Percentiles rank a stretch among this genome's conserved stretches.
phyloP scores from a whole-genome alignment of 1,139 yeast species.

The Hanseniaspora uvarum region DNA sequence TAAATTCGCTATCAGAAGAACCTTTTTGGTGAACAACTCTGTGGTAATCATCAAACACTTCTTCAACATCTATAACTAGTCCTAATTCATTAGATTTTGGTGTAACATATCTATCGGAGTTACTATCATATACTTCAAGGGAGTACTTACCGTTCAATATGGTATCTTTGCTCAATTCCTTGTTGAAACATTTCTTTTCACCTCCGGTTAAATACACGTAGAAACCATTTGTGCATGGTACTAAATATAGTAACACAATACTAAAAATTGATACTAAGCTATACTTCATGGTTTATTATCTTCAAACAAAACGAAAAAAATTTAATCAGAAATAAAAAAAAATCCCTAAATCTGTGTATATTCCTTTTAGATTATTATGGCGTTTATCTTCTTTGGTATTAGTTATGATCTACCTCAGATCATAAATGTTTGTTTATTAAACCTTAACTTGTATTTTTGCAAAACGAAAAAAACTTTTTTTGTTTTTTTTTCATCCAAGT shows the following conservation, averaged over 20 bases:
- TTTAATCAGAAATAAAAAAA: background rate
- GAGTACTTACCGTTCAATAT: constrained; percentile 51
- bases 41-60: constrained; percentile 54
- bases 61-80: constrained; percentile 48
- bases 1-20: constrained; percentile 50
- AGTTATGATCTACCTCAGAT: background rate
- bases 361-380: background rate
- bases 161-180: constrained; percentile 51
- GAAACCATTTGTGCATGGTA: constrained; percentile 29
- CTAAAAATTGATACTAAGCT: background rate
- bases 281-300: constrained; percentile 2
- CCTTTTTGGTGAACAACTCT: constrained; percentile 60
- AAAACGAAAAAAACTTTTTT: too few species aligned
- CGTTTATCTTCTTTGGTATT: background rate
- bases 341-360: background rate
- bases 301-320: background rate
- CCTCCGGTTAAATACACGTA: constrained; percentile 49
- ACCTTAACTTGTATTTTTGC: too few species aligned
- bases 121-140: constrained; percentile 46
- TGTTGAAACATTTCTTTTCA: constrained; percentile 53
- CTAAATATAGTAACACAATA: constrained; percentile 6
- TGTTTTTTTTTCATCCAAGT: too few species aligned
- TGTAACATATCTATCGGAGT: constrained; percentile 34
- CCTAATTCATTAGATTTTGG: constrained; percentile 39
- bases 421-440: too few species aligned